A percentile compares a stretch with the other conserved stretches of the same genome.
Conservation (phyloP, 2,329 filamentous ascomycete genomes). For the Trichoderma lentiforme region DNA sequence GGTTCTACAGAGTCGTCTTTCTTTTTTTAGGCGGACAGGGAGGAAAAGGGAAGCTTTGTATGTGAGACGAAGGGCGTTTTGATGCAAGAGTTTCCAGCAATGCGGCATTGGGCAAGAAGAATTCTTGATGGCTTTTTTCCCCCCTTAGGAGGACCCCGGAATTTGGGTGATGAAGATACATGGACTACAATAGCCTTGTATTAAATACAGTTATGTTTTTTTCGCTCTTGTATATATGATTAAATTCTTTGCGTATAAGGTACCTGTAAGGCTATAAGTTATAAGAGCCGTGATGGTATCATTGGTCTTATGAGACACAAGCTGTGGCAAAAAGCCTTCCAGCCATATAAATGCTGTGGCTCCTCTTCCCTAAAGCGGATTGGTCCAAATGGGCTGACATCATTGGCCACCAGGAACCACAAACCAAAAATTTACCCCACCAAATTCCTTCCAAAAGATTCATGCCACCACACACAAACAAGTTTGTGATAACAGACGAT, state of each 20-base stretch:
- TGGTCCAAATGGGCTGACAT: slow-evolving; percentile 30
- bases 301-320: background rate
- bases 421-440: slow-evolving; percentile 41
- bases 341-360: background rate
- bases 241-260: background rate
- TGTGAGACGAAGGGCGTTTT: slow-evolving; percentile 15
- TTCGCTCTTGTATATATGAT: background rate
- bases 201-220: background rate
- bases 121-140: background rate
- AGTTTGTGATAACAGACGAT: slow-evolving; percentile 9
- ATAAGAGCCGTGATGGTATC: background rate
- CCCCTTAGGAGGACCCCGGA: background rate
- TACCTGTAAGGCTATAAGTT: background rate
- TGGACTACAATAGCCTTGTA: background rate
- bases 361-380: background rate
- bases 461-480: slow-evolving; percentile 18
- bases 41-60: slow-evolving; percentile 1
- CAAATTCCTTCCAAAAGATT: slow-evolving; percentile 27
- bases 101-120: background rate
- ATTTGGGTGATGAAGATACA: background rate
- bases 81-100: background rate
- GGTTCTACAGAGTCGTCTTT: background rate
- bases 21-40: background rate
- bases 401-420: slow-evolving; percentile 25
- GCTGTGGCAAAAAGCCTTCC: background rate